Base-by-base conservation (phyloP, 192 early-diverging fungal species). In the Gryganskiella cystojenkinii region DNA sequence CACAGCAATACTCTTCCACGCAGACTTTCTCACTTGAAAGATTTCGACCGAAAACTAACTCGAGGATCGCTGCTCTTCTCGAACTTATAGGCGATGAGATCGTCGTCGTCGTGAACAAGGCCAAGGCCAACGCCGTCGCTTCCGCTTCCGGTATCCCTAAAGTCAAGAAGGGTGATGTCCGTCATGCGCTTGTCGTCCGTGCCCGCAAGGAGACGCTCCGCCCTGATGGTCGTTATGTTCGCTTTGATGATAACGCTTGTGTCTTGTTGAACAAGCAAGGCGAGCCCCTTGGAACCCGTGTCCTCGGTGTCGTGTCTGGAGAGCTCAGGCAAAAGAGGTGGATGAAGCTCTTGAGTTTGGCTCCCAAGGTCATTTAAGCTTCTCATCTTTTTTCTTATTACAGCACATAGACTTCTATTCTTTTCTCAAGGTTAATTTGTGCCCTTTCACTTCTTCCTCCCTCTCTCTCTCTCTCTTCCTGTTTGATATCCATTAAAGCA, bases 211-310 rank as follows among this genome's bases (percentile, higher is more conserved):
- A 95, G 79, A 92, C 93, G 58, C 79, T 91, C 34, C 89, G 97
- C 43, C 91, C 92, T 19, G 97, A 99, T 65, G 97, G 97, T 56
- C 91, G 92, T 52, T 94, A 92, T 58, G 89, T 97, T 52, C 88
- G 91, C 34, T 99, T 99, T 70, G 97, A 99, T 67, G 97, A 99
- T 79, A 99, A 99, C 75, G 97, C 97, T 17, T 94, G 92, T 64
- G 92, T 99, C 64, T 87, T 99, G 69, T 86, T 99, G 62, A 97
- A 95, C 82, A 94, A 96, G 80, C 90, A 94, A 81, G 91, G 91
- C 44, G 95, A 97, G 76, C 97, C 97, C 47, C 83, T 99, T 37
- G 97, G 96, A 34, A 98, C 93, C 67, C 88, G 97, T 70, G 91
- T 99, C 27, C 78, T 98, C 42, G 97, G 97, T 33, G 90, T 94